Base-by-base conservation (phyloP, 352 stramenopile genomes). In the Blastocystis sp. region DNA sequence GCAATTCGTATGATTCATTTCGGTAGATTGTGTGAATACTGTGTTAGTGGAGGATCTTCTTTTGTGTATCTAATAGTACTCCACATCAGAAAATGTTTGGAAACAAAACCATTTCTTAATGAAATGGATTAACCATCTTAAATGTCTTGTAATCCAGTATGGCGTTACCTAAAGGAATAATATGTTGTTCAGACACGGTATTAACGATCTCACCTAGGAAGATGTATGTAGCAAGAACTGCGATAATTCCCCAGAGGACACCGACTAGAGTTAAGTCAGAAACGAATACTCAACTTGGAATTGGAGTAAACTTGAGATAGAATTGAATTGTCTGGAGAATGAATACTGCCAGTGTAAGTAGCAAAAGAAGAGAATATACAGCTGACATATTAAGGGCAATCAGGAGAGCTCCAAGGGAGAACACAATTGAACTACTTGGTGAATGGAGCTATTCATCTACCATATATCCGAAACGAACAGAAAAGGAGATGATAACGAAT, bases 171-270 rank as follows among this genome's bases (percentile, higher is more conserved):
- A 75, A 46, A 49, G 63, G 63, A 54, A 75, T 49, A n/a, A 75
- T 42, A 29, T 75, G 63, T 2, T 32, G 29, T 29, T 75, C 63
- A 32, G 63, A 2, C 9, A 75, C 63, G 7, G 63, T 75, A 19
- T 75, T 75, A 4, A 75, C 63, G n/a, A 75, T 52, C 35, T 75
- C 63, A 29, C 37, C 63, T 7, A 75, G 63, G 51, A 75, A 75
- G 29, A 75, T 75, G 63, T 75, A 75, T 24, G 37, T 49, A 29
- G 63, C 29, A 29, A 75, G 29, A 19, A 54, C 63, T 1, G 63
- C 12, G 7, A 75, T 75, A 9, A 75, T 42, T 43, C 63, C 63
- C 63, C 63, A 75, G 4, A 75, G 14, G 1, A 75, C 63, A 24
- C 63, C 63, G 24, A 42, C 63, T 75, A 52, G 16, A n/a, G 37